Evolutionary conservation across 2,329 filamentous ascomycete genomes (phyloP), one percentile per base, ranked within the genome.

Genomic region (Hypoxylon sp.): DNA sequence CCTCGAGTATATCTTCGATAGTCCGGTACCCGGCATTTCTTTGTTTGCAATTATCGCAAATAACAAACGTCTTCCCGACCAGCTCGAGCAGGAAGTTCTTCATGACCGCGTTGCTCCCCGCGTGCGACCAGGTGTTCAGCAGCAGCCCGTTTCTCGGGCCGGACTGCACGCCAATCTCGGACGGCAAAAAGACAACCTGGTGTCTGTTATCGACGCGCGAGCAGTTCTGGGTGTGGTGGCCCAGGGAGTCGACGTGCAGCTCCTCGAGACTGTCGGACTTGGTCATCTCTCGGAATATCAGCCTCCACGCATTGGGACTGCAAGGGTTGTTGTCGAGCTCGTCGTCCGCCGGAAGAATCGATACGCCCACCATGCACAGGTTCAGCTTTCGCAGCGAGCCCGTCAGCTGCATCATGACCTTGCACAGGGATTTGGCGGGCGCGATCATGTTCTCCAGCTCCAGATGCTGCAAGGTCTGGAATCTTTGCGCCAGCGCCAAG

Each of bases 401-500:
- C 2, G 62, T 44, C 6, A 64, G 20, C 20, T 51, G 30, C 7
- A 45, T 23, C 12, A 64, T 11, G 1, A 57, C 44, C 11, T 46
- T 55, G 11, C 42, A 48, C 8, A 63, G 25, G 3, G 48, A 55
- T 12, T 34, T 21, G 2, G 36, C 16, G 1, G 49, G 45, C 0
- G 60, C 51, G n/a, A n/a, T 41, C 62, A 64, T 64, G n/a, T 62
- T 58, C 9, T 25, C 47, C 1, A 64, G 16, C 23, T 62, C 55
- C n/a, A 64, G 17, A 7, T 58, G 53, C 15, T 36, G 29, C 1
- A 64, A 47, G 11, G 23, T 29, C 19, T 50, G 46, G 13, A 62
- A 59, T 9, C 37, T 40, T 15, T 52, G 52, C 15, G 20, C 38
- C 8, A 31, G 27, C 3, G 46, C 17, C 13, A 37, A 30, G 15